A percentile compares a stretch with the other conserved stretches of the same genome.
Conservation (phyloP, 2,329 filamentous ascomycete species). For the Trichoderma endophyticum region DNA sequence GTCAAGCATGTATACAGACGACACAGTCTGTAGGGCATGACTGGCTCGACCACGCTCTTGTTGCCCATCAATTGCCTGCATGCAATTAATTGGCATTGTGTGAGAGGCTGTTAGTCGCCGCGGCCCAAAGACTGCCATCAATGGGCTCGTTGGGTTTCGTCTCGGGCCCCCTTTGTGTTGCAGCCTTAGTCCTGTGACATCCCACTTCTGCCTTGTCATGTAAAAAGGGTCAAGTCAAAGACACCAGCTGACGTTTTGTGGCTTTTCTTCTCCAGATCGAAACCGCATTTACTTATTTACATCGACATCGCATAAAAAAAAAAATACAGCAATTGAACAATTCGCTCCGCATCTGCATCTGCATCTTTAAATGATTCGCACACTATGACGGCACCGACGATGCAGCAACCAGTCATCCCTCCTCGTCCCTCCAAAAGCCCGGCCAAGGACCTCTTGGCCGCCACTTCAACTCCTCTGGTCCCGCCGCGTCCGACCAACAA, state of each 20-base stretch:
- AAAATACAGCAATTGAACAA: background rate
- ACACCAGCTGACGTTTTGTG: background rate
- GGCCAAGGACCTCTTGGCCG: constrained; percentile 41
- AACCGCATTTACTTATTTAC: background rate
- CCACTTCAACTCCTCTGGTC: constrained; percentile 58
- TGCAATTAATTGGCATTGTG: background rate
- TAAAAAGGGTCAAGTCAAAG: background rate
- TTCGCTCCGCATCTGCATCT: background rate
- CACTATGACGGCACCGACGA: constrained; percentile 50
- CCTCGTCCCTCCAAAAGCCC: constrained; percentile 53
- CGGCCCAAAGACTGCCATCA: background rate
- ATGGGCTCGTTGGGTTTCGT: constrained; percentile 3
- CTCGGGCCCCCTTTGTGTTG: constrained; percentile 9
- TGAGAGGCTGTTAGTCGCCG: background rate
- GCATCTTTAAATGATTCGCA: constrained; percentile 3
- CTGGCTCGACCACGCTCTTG: background rate
- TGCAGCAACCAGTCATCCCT: constrained; percentile 52
- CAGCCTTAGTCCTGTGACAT: constrained; percentile 15
- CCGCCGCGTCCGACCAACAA: constrained; percentile 73
- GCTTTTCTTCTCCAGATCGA: background rate
- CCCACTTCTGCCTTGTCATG: background rate
- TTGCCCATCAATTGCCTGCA: background rate
- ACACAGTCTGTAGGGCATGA: background rate
- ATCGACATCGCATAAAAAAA: background rate
- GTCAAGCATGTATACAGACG: background rate